These are phyloP conservation scores for Papiliotrema flavescens DNA, from an alignment of 1,284 basidiomycete genomes.

Conservation along the genomic window DNA sequence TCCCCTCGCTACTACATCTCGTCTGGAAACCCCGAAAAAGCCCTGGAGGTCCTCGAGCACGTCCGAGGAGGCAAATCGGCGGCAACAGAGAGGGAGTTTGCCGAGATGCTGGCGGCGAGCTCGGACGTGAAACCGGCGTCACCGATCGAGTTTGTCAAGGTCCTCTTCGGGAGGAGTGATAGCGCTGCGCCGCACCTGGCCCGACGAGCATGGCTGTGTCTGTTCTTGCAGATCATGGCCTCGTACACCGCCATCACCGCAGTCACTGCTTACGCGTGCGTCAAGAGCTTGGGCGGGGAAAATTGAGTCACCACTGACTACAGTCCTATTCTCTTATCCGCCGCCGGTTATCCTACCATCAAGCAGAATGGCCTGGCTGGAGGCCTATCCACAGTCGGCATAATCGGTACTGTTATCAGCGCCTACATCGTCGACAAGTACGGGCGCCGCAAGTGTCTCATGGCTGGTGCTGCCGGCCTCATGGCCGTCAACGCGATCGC, in stretches of 20 bases:
- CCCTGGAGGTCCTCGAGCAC: constrained; percentile 18
- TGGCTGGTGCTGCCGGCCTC: constrained; percentile 37
- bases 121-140: constrained; percentile 10
- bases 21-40: constrained; percentile 15
- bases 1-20: constrained; percentile 23
- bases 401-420: constrained; percentile 26
- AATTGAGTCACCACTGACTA: too few relatives aligned
- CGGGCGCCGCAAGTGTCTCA: constrained; percentile 43
- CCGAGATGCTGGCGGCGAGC: constrained; percentile 19
- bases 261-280: constrained; percentile 19
- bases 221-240: constrained; percentile 30
- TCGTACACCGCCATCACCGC: constrained; percentile 22
- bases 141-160: constrained; percentile 20
- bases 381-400: constrained; percentile 27
- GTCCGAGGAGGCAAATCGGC: constrained; percentile 11
- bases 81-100: constrained; percentile 15
- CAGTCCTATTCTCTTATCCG: constrained; percentile 19
- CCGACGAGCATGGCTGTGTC: constrained; percentile 25
- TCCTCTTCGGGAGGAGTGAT: constrained; percentile 16
- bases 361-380: constrained; percentile 29
- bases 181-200: constrained; percentile 17
- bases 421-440: constrained; percentile 40
- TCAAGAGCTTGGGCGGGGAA: too few relatives aligned
- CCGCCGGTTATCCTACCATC: constrained; percentile 22
- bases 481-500: constrained; percentile 34